Evolutionary conservation across 75 land plant genomes (phyloP).

Genomic region (Picea glauca): DNA sequence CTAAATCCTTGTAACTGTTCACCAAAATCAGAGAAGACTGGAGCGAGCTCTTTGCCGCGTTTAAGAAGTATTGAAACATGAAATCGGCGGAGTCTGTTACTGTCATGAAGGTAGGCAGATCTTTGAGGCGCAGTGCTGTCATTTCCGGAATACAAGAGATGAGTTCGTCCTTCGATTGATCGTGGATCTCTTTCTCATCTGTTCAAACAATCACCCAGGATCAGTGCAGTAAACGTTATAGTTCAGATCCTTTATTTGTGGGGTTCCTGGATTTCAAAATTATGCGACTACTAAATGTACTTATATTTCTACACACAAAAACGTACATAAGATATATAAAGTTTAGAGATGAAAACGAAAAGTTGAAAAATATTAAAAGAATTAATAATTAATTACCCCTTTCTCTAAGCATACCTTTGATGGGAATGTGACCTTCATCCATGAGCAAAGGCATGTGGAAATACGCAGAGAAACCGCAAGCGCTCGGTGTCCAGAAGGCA

Average conservation of each 20-base stretch:
- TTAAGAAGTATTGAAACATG: slow-evolving; percentile 11
- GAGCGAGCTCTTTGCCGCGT: background rate
- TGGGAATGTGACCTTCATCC: slow-evolving; percentile 15
- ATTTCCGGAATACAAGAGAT: slow-evolving; percentile 15
- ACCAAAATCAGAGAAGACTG: slow-evolving; percentile 1
- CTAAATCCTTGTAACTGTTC: slow-evolving; percentile 10
- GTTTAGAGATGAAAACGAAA: background rate
- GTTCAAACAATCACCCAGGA: too few relatives aligned
- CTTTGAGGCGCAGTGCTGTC: background rate
- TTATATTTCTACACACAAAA: background rate
- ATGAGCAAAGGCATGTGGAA: slow-evolving; percentile 15
- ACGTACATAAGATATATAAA: too few relatives aligned
- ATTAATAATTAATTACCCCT: too few relatives aligned
- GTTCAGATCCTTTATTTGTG: too few relatives aligned
- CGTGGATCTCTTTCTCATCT: too few relatives aligned
- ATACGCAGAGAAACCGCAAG: slow-evolving; percentile 8
- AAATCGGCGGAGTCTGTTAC: background rate
- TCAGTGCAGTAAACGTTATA: too few relatives aligned
- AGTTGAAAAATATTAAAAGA: background rate
- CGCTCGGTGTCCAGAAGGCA: slow-evolving; percentile 16
- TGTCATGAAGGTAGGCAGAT: slow-evolving; percentile 15
- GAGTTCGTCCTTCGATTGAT: background rate
- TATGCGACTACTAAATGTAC: background rate
- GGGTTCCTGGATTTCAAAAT: background rate
- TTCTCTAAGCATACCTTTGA: slow-evolving; percentile 17